Percentiles rank a stretch among this genome's conserved stretches.
Conservation (phyloP, 2,329 filamentous ascomycete genomes). For the Sclerotinia glacialis region DNA sequence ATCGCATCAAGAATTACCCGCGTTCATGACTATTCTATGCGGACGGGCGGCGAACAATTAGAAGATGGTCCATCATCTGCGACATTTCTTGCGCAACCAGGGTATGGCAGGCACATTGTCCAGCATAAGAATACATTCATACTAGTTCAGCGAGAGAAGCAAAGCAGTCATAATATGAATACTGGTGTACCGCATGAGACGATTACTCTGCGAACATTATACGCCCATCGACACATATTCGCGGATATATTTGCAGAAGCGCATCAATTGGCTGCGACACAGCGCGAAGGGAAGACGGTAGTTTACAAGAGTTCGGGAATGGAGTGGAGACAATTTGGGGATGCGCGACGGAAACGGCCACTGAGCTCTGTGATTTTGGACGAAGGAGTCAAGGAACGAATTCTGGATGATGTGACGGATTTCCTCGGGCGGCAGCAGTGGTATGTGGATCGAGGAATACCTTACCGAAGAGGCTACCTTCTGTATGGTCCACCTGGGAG, state of each 20-base stretch:
- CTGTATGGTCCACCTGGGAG: constrained; percentile 75
- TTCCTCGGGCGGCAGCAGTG: constrained; percentile 73
- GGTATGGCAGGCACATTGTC: constrained; percentile 84
- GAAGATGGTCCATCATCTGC: constrained; percentile 67
- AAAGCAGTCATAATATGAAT: constrained; percentile 74
- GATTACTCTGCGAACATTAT: constrained; percentile 86
- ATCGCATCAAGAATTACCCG: constrained; percentile 56
- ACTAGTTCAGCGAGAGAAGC: constrained; percentile 80
- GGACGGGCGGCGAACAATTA: constrained; percentile 59
- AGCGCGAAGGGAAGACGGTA: constrained; percentile 86
- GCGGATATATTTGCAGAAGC: constrained; percentile 87
- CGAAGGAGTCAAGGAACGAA: constrained; percentile 61
- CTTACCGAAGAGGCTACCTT: constrained; percentile 73
- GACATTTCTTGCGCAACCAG: constrained; percentile 84
- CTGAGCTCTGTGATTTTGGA: constrained; percentile 85
- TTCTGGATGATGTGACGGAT: constrained; percentile 51
- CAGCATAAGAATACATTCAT: constrained; percentile 87
- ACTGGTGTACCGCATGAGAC: constrained; percentile 93
- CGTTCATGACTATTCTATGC: constrained; percentile 58
- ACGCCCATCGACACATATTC: constrained; percentile 84
- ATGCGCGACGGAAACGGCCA: constrained; percentile 81
- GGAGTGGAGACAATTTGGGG: constrained; percentile 81
- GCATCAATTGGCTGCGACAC: constrained; percentile 72
- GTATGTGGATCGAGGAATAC: constrained; percentile 75
- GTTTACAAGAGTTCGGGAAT: constrained; percentile 84